Percentiles rank a stretch among this genome's conserved stretches.
These are phyloP conservation scores for Lophiostoma macrostomum DNA, from an alignment of 495 filamentous ascomycete species.

Conservation along the genomic window DNA sequence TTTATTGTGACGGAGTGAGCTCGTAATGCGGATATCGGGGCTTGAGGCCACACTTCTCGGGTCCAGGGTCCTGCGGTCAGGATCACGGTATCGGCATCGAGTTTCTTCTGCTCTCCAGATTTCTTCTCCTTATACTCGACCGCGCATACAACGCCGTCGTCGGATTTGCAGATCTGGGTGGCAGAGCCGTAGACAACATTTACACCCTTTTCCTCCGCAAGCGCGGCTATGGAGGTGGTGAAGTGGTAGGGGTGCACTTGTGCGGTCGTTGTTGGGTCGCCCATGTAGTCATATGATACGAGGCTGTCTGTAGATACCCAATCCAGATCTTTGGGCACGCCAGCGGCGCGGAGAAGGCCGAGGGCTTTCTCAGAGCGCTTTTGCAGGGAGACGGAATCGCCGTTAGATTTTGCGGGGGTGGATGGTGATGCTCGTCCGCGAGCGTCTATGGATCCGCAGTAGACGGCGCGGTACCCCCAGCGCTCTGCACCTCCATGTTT, in stretches of 20 bases:
- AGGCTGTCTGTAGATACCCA: constrained; percentile 74
- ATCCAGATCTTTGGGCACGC: constrained; percentile 75
- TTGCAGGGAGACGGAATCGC: constrained; percentile 56
- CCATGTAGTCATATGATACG: constrained; percentile 77
- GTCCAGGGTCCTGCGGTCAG: constrained; percentile 93
- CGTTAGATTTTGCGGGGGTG: constrained; percentile 38
- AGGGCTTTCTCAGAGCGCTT: constrained; percentile 67
- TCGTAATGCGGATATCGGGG: constrained; percentile 75
- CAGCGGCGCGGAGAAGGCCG: constrained; percentile 56
- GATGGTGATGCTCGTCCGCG: constrained; percentile 45
- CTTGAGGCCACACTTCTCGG: constrained; percentile 62
- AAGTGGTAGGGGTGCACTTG: constrained; percentile 95
- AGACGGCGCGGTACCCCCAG: constrained; percentile 85
- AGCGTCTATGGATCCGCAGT: constrained; percentile 69
- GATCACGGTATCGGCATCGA: constrained; percentile 76
- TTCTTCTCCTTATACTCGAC: constrained; percentile 73
- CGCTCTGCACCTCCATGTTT: constrained; percentile 75
- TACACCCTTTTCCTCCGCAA: constrained; percentile 73
- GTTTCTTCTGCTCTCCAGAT: constrained; percentile 54
- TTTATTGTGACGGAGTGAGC: constrained; percentile 90
- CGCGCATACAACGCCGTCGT: constrained; percentile 52
- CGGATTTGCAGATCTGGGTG: constrained; percentile 56
- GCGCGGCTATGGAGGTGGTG: constrained; percentile 77
- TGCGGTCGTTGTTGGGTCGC: constrained; percentile 71
- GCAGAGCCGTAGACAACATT: constrained; percentile 68